Evolutionary conservation across 2,329 filamentous ascomycete species (phyloP).

Genomic region (Akanthomyces muscarius): DNA sequence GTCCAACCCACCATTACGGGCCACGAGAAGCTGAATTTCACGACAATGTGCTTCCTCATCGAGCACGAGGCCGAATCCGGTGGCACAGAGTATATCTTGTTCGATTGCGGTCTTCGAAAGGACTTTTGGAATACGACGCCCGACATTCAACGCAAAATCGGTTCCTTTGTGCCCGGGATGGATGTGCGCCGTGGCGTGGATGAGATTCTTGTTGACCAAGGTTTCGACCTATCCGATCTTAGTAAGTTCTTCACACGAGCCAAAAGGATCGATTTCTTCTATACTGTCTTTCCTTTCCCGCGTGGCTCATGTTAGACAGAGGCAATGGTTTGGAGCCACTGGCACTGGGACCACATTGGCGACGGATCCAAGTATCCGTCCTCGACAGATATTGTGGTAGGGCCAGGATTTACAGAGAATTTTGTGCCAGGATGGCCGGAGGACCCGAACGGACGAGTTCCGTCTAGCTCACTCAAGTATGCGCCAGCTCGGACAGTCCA

Average conservation of each 20-base stretch:
- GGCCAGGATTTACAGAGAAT: constrained; percentile 45
- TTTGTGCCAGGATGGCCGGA: constrained; percentile 46
- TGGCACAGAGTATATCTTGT: constrained; percentile 16
- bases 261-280: too few relatives aligned
- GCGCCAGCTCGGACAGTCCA: not conserved
- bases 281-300: too few relatives aligned
- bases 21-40: constrained; percentile 22
- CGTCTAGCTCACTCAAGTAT: constrained; percentile 33
- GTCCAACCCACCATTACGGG: constrained; percentile 19
- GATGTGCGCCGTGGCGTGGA: constrained; percentile 19
- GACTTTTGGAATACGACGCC: constrained; percentile 21
- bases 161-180: constrained; percentile 13
- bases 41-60: constrained; percentile 20
- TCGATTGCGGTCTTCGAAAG: constrained; percentile 20
- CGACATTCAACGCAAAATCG: constrained; percentile 4
- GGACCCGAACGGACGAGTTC: constrained; percentile 31
- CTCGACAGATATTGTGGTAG: constrained; percentile 46
- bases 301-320: not conserved
- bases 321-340: constrained; percentile 35
- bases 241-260: not conserved
- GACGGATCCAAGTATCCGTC: constrained; percentile 44
- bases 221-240: constrained; percentile 16
- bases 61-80: constrained; percentile 7
- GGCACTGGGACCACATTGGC: constrained; percentile 51
- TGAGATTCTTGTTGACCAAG: constrained; percentile 18